These are phyloP conservation scores for Gossypium davidsonii DNA, from an alignment of 441 rosid species.

Conservation along the genomic window DNA sequence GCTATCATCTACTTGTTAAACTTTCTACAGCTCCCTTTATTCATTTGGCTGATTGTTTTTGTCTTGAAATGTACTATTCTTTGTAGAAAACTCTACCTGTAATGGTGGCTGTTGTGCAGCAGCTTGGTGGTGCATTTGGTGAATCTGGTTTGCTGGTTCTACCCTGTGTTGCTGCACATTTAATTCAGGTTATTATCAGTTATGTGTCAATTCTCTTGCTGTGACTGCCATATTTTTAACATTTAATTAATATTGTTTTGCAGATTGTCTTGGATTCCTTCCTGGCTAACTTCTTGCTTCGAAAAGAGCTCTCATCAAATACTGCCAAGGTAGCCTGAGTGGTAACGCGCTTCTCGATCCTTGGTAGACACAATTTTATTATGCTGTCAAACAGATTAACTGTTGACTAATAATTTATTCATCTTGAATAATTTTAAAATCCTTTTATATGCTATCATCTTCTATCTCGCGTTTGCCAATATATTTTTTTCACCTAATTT, in stretches of 20 bases:
- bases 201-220: not conserved
- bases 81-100: constrained; percentile 86
- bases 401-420: not conserved
- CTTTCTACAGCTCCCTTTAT: not conserved
- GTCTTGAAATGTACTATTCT: not conserved
- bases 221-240: constrained; percentile 4
- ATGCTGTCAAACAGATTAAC: not conserved
- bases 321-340: constrained; percentile 45
- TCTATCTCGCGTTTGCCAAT: not conserved
- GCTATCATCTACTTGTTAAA: not conserved
- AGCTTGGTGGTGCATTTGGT: constrained; percentile 77
- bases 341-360: not conserved
- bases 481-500: not conserved
- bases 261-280: constrained; percentile 78
- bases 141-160: constrained; percentile 83
- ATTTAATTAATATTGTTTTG: constrained; percentile 7
- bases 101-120: constrained; percentile 84
- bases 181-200: constrained; percentile 52
- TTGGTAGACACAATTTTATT: not conserved
- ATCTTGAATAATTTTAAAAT: not conserved
- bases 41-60: not conserved
- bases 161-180: constrained; percentile 92
- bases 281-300: constrained; percentile 63
- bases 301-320: constrained; percentile 31
- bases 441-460: not conserved